A percentile compares a stretch with the other conserved stretches of the same genome.
phyloP scores from a whole-genome alignment of 805 yeast genomes.

The Yamadazyma nakazawae region DNA sequence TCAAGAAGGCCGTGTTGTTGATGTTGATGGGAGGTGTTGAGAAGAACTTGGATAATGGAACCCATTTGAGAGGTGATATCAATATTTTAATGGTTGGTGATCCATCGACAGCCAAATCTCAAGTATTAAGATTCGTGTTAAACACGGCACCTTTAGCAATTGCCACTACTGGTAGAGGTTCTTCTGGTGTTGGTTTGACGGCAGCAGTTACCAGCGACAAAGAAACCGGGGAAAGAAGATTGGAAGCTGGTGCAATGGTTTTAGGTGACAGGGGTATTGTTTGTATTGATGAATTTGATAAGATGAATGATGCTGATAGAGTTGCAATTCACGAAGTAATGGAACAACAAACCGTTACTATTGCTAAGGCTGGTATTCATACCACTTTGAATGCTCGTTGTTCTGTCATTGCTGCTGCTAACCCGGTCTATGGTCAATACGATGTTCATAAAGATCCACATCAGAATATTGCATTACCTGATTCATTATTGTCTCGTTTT shows the following conservation, averaged over 20 bases:
- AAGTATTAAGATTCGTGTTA: conserved; percentile 86
- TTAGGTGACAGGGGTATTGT: conserved; percentile 96
- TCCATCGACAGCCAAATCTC: conserved; percentile 98
- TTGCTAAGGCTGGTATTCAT: conserved; percentile 97
- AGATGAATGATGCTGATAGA: conserved; percentile 94
- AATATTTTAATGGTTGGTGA: conserved; percentile 97
- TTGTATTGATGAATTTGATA: conserved; percentile 98
- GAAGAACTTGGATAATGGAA: conserved; percentile 89
- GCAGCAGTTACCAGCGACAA: conserved; percentile 97
- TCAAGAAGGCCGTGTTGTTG: conserved; percentile 85
- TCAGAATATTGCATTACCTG: conserved; percentile 94
- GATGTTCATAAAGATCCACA: conserved; percentile 96
- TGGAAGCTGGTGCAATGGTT: conserved; percentile 99
- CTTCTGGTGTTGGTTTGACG: conserved; percentile 99
- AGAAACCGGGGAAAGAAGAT: conserved; percentile 93
- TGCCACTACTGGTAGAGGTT: conserved; percentile 98
- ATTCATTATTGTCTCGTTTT: conserved; percentile 92
- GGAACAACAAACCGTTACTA: conserved; percentile 99
- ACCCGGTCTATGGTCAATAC: conserved; percentile 95
- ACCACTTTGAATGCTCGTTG: conserved; percentile 95
- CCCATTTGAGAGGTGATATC: conserved; percentile 97
- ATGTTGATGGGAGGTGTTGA: conserved; percentile 94
- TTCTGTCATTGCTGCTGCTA: conserved; percentile 96
- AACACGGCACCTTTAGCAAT: conserved; percentile 95
- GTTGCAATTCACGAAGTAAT: conserved; percentile 99